Evolutionary conservation across 495 filamentous ascomycete species (phyloP), one percentile per base, ranked within the genome.

Genomic region (Pseudevernia furfuracea): DNA sequence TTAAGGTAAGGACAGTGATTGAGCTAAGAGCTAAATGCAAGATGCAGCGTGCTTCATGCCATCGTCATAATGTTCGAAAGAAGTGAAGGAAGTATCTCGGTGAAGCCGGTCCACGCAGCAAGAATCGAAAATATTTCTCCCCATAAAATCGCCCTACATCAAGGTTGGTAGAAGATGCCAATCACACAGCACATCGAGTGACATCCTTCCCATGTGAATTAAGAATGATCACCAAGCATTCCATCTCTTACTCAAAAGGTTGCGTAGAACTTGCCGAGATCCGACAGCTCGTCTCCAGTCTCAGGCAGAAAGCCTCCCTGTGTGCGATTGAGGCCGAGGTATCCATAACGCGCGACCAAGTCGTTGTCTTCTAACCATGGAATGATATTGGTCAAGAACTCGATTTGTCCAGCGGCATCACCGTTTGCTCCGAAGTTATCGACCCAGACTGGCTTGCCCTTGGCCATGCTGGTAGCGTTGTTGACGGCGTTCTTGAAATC

Each of bases 341-440:
- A 69, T 14, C 60, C 68, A 44, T 69, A 69, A 17, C 60, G 36
- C 39, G 60, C 49, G 23, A 69, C 46, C 39, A 49, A 44, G 19
- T 60, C 46, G 53, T 69, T 57, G 11, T 17, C 28, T 19, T 69
- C 68, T 49, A 69, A 41, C 36, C 58, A 59, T 58, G 68, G 68
- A 21, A 69, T 59, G 10, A 67, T 62, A 19, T 61, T 59, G 30
- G 61, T 46, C 21, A 69, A 39, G 80, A 91, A 90, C 11, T 72
- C 63, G 37, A 77, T 75, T 46, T 84, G 78, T 60, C 81, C 67
- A 17, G 74, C 75, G 1, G 19, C 19, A 11, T 38, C 28, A 19
- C 68, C 67, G 7, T 38, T 28, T 8, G 58, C 56, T 38, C 9
- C 36, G 58, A 69, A 69, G n/a, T 69, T 69, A 56, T 67, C 65